These are phyloP conservation scores for Papiliotrema laurentii DNA, from an alignment of 1,284 basidiomycete species.

Conservation along the genomic window DNA sequence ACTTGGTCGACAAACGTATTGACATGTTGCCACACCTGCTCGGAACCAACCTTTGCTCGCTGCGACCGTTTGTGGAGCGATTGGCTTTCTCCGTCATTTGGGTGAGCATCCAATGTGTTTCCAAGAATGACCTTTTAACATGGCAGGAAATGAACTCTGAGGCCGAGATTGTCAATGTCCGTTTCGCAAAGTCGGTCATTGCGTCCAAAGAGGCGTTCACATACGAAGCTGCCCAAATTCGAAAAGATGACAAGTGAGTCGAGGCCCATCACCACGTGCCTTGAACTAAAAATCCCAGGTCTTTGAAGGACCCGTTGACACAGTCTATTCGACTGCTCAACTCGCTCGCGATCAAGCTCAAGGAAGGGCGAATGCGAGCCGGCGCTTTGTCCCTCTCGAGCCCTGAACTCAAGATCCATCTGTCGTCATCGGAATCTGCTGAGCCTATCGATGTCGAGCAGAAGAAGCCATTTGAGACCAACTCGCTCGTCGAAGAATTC, in stretches of 20 bases:
- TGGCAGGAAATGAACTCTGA: slow-evolving; percentile 74
- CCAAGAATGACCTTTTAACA: slow-evolving; percentile 2
- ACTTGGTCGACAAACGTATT: slow-evolving; percentile 96
- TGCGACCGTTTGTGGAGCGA: slow-evolving; percentile 88
- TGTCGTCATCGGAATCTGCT: slow-evolving; percentile 85
- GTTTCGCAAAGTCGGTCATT: slow-evolving; percentile 95
- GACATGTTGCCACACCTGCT: slow-evolving; percentile 96
- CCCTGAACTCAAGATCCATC: slow-evolving; percentile 94
- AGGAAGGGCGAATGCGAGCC: slow-evolving; percentile 79
- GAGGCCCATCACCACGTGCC: not conserved
- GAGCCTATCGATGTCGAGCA: slow-evolving; percentile 98
- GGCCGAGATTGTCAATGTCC: slow-evolving; percentile 83
- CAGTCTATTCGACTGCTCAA: slow-evolving; percentile 87
- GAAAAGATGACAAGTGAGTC: slow-evolving; percentile 84
- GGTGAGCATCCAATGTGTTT: slow-evolving; percentile 55
- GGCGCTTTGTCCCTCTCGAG: slow-evolving; percentile 96
- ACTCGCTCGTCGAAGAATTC: slow-evolving; percentile 96
- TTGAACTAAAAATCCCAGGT: slow-evolving; percentile 49
- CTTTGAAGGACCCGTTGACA: slow-evolving; percentile 76
- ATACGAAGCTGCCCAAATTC: slow-evolving; percentile 91
- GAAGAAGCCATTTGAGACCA: slow-evolving; percentile 89
- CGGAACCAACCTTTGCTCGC: slow-evolving; percentile 93
- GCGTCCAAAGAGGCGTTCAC: slow-evolving; percentile 96
- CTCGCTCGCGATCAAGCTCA: slow-evolving; percentile 77
- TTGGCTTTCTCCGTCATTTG: slow-evolving; percentile 95